A percentile compares a stretch with the other conserved stretches of the same genome.
Evolutionary conservation across 345 rosid genomes (phyloP).

Genomic region (Limnanthes douglasii): DNA sequence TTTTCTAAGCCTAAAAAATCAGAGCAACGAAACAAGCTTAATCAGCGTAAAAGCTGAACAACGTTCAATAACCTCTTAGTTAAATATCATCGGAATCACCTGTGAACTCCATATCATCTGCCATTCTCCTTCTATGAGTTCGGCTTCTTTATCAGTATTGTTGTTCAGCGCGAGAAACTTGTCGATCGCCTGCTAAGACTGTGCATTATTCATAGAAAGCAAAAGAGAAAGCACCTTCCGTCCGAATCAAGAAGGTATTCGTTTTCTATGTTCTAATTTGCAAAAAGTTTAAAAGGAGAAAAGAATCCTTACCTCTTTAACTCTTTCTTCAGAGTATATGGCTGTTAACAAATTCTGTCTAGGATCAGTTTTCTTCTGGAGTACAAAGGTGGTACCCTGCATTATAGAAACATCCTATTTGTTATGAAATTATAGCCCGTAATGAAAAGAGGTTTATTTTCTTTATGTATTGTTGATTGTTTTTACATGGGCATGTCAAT

Average conservation of each 20-base stretch:
- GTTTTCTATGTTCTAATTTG: too few relatives aligned
- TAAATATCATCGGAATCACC: constrained; percentile 19
- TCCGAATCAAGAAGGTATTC: background rate
- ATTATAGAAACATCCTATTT: constrained; percentile 29
- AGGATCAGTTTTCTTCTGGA: constrained; percentile 74
- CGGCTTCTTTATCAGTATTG: constrained; percentile 18
- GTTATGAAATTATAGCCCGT: too few relatives aligned
- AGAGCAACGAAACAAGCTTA: too few relatives aligned
- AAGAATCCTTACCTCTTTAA: constrained; percentile 37
- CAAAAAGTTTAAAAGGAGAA: background rate
- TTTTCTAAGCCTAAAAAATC: too few relatives aligned
- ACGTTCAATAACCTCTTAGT: too few relatives aligned
- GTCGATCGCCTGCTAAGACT: constrained; percentile 44
- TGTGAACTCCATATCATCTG: constrained; percentile 98
- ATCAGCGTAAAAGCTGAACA: too few relatives aligned
- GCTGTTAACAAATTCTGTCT: constrained; percentile 63
- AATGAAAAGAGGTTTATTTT: too few relatives aligned
- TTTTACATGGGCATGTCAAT: too few relatives aligned
- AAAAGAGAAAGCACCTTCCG: background rate
- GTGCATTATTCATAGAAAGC: constrained; percentile 5
- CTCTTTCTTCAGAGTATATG: constrained; percentile 41
- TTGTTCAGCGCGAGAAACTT: constrained; percentile 31
- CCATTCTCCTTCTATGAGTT: constrained; percentile 79
- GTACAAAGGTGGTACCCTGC: constrained; percentile 97
- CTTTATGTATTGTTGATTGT: too few relatives aligned